These are phyloP conservation scores for Coleophoma eucalyptorum DNA, from an alignment of 2,329 filamentous ascomycete genomes.

Conservation along the genomic window DNA sequence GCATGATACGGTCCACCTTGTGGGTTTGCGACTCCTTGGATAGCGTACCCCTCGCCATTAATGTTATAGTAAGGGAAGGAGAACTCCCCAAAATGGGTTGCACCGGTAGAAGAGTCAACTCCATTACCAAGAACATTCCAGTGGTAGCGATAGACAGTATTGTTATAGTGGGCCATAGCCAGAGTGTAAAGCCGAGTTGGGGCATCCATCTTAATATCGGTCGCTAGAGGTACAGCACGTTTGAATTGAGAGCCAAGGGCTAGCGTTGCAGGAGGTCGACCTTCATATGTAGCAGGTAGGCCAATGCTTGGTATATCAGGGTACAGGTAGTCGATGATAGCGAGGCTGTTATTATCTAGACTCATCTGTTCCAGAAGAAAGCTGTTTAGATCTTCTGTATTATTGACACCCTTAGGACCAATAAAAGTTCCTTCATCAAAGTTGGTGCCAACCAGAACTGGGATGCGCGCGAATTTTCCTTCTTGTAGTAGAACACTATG, in stretches of 20 bases:
- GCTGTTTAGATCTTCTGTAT: not conserved
- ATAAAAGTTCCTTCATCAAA: not conserved
- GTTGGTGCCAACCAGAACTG: not conserved
- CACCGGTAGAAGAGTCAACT: not conserved
- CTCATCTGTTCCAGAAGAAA: not conserved
- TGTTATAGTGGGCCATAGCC: not conserved
- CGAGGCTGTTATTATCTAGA: not conserved
- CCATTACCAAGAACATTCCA: not conserved
- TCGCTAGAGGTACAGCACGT: not conserved
- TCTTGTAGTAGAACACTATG: not conserved
- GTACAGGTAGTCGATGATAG: not conserved
- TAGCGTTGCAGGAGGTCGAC: not conserved
- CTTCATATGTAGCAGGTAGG: not conserved
- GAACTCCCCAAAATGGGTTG: not conserved
- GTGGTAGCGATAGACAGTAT: not conserved
- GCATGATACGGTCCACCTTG: not conserved
- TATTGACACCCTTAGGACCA: not conserved
- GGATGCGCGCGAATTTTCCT: not conserved
- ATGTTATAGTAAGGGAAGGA: not conserved
- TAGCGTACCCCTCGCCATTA: not conserved
- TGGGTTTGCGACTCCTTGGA: not conserved
- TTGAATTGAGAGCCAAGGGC: not conserved
- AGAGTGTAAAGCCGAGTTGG: not conserved
- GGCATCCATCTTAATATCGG: not conserved
- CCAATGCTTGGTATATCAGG: not conserved